Conservation (phyloP, 75 land plant species). For the Ceratopteris richardii region DNA sequence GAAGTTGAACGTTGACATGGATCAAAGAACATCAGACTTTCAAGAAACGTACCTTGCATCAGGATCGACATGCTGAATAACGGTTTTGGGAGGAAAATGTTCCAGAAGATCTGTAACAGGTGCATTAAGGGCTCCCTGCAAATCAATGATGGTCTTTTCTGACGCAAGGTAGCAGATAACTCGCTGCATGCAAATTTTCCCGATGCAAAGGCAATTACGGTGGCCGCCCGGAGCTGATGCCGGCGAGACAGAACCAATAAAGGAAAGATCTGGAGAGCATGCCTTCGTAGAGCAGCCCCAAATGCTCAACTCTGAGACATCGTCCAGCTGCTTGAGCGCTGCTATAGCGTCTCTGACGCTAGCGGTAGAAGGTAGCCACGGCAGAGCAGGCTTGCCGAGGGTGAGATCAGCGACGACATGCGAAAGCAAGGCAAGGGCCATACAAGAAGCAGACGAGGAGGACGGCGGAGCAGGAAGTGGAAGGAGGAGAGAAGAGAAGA, state of each 20-base stretch:
- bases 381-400: constrained; percentile 69
- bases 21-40: too few species aligned
- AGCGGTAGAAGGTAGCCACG: constrained; percentile 32
- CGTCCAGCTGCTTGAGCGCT: constrained; percentile 25
- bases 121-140: constrained; percentile 31
- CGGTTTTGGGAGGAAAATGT: neutral
- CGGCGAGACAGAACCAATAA: too few species aligned
- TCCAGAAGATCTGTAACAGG: constrained; percentile 47
- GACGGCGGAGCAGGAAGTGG: neutral
- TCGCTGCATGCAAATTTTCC: constrained; percentile 63
- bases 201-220: constrained; percentile 39
- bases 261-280: neutral
- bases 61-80: constrained; percentile 51
- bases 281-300: constrained; percentile 30
- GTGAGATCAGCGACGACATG: constrained; percentile 65
- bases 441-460: constrained; percentile 24
- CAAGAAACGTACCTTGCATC: constrained; percentile 36
- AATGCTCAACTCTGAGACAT: constrained; percentile 24
- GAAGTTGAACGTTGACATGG: too few species aligned
- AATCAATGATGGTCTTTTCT: constrained; percentile 33
- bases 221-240: too few species aligned
- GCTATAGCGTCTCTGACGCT: constrained; percentile 50
- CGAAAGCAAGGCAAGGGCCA: constrained; percentile 60
- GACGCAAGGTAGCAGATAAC: constrained; percentile 58
- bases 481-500: neutral